Evolutionary conservation across 257 asterid species (phyloP), one percentile per base, ranked within the genome.

Genomic region (Primulina huaijiensis): DNA sequence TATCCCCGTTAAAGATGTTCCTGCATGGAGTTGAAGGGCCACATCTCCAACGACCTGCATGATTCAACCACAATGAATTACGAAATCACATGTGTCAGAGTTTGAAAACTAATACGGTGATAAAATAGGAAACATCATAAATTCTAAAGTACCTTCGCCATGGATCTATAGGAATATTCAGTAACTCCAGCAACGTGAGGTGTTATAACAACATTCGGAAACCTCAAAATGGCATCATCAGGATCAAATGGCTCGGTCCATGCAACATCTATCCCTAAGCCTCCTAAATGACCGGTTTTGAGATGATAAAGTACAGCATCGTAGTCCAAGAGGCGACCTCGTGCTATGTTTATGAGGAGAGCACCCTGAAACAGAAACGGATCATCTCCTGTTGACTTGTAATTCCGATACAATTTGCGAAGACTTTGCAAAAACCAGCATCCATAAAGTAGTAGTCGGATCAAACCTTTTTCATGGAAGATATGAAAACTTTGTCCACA

Each of bases 191-290:
- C 99, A 78, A 94, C 92, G 75, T 94, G 99, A 40, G 97, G 97
- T 29, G 99, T 94, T 75, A 87, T 75, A 25, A 90, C 83, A 69
- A 94, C 96, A 75, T 91, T 90, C 5, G 96, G 91, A 70, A 90
- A 86, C 78, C 83, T 83, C 17, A 94, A 77, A 72, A 94, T 76
- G 30, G 85, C 82, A 75, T 94, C 95, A 66, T 91, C 83, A 0
- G 97, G 99, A 79, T 94, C 95, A 76, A 94, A 90, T 64, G 99
- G 99, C 75, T 93, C 99, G 7, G 83, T 78, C 99, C 99, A 93
- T 10, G 97, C 91, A 75, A 93, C 99, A 73, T 91, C 99, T 30
- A 85, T 94, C 72, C 96, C 99, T 79, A 94, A 75, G 57, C 97
- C 99, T 64, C 99, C 99, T 87, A 94, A 76, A 75, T 94, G 97